Base-by-base conservation (phyloP, 2,329 filamentous ascomycete species). In the Claviceps capensis region DNA sequence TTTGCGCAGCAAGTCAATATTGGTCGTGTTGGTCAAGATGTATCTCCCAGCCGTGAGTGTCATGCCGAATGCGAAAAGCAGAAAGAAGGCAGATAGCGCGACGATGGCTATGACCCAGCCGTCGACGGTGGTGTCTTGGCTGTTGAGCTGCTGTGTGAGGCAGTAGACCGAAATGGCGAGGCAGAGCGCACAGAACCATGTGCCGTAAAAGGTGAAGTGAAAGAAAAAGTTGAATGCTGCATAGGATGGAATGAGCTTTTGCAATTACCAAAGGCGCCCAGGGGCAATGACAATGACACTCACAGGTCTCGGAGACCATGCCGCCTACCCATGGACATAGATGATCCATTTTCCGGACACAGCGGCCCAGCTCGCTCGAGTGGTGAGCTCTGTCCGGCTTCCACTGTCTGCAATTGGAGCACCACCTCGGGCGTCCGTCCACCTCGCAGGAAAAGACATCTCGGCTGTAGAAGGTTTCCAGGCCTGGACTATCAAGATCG, bases 321-420 rank as follows among this genome's bases (percentile, higher is more conserved):
- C 91, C 93, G 4, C 91, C 91, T n/a, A 95, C 90, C 86, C 85
- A 97, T 0, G 91, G 93, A 62, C 93, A 98, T 61, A 90, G 93
- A 63, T 97, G 91, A 57, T 97, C 91, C 85, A 96, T 93, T 61
- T 93, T 93, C 42, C 78, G 72, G 22, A 95, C 85, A 62, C 91
- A 97, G 44, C 88, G 77, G 48, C 81, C 81, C 13, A 93, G 72
- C 63, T 95, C 87, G 50, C 83, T 83, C 62, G 86, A 94, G 67
- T 97, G 91, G 64, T 95, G 89, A 2, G 85, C 79, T 3, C 91
- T 78, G 62, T 96, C 91, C 0, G 86, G 82, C 66, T 96, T 97
- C 81, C 86, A 95, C 57, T 85, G 87, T 52, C 79, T 79, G 65
- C 91, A 98, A 50, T 80, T 78, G 4, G 82, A 83, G 68, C 91